Base-by-base conservation (phyloP, 2,329 filamentous ascomycete genomes). In the Alternaria conjuncta region DNA sequence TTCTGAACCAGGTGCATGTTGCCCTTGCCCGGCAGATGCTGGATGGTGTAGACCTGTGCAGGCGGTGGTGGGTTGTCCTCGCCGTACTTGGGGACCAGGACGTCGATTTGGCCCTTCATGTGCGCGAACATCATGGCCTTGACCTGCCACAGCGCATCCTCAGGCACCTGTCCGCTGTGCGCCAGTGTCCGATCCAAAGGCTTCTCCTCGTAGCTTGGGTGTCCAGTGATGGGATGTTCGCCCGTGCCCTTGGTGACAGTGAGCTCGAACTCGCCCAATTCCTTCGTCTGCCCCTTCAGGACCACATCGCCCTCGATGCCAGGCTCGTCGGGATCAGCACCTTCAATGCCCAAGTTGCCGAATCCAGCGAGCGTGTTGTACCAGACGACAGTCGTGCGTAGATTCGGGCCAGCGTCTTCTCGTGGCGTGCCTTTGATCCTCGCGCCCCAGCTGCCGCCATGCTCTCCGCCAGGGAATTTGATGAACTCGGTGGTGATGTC, bases 401-500 rank as follows among this genome's bases (percentile, higher is more conserved):
- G 84, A 65, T 91, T 85, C 1, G 83, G 78, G 6, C 89, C 85
- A 0, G 79, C 91, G 77, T 91, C 91, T 6, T 89, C 87, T 51
- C 92, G 88, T 43, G 92, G 90, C 46, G 87, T 87, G 21, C 96
- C 96, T 81, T 92, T 94, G 75, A 99, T 90, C 62, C 96, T 87
- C 41, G 91, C 93, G 58, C 90, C 96, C 96, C 96, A 99, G 81
- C 89, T 97, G 60, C 96, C 96, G 61, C 94, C 94, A 79, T 97
- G 87, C 20, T 85, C 84, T 57, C 94, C 94, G 21, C 94, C 94
- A 2, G 94, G 92, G 36, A 97, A 87, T 82, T 98, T 99, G 75
- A 97, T 89, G 81, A 98, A 97, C 55, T 93, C 92, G 46, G 95
- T 97, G 9, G 92, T 96, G 66, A 99, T 87, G 81, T 98, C 94